phyloP scores from a whole-genome alignment of 2,329 filamentous ascomycete species.

The Xylariaceae sp. region DNA sequence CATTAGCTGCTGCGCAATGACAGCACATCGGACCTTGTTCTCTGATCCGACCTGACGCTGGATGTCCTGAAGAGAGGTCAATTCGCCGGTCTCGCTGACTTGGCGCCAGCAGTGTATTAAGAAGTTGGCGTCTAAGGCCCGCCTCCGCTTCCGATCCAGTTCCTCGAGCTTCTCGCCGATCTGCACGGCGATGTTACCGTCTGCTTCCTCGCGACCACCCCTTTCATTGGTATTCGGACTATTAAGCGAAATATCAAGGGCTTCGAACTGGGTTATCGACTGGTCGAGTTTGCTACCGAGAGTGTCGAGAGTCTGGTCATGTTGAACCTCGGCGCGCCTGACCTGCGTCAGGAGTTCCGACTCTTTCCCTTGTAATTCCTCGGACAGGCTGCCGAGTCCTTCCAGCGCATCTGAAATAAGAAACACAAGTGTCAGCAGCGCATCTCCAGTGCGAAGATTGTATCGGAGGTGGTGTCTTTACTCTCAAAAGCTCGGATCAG shows the following conservation, averaged over 20 bases:
- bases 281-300: conserved; percentile 85
- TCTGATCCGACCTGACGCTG: conserved; percentile 78
- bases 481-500: conserved; percentile 92
- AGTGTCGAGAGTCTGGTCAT: conserved; percentile 84
- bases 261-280: conserved; percentile 87
- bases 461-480: conserved; percentile 30
- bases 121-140: conserved; percentile 90
- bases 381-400: conserved; percentile 64
- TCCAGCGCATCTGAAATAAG: conserved; percentile 53
- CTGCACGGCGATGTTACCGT: conserved; percentile 86
- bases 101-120: conserved; percentile 96
- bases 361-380: conserved; percentile 83
- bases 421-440: conserved; percentile 30
- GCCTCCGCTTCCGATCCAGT: conserved; percentile 81
- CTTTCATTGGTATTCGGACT: conserved; percentile 45
- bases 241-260: conserved; percentile 77
- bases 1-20: conserved; percentile 88
- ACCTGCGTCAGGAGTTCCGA: conserved; percentile 88
- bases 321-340: conserved; percentile 82
- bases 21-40: conserved; percentile 88
- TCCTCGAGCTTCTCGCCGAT: conserved; percentile 93
- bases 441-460: neutral
- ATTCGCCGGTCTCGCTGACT: conserved; percentile 81
- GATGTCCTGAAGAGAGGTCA: conserved; percentile 84
- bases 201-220: conserved; percentile 49